Base-by-base conservation (phyloP, 1,139 yeast genomes). In the Zygoascus hellenicus region DNA sequence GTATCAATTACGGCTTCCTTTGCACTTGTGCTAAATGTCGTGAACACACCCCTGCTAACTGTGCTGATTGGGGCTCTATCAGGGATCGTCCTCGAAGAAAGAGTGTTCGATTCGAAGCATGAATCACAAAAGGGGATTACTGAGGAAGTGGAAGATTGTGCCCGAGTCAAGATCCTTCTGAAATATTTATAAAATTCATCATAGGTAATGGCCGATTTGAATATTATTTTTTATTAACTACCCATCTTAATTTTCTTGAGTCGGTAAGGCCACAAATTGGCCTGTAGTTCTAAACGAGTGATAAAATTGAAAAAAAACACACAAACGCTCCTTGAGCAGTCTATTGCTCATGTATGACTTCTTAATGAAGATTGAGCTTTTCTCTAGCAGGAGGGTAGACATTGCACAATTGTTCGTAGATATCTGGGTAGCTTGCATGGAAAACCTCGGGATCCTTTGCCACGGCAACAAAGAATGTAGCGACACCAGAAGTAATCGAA, bases 371-470 rank as follows among this genome's bases (percentile, higher is more conserved):
- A 45, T 59, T 53, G 19, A 64, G 54, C 49, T 61, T 59, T 37
- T 81, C 72, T 56, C 79, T 71, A 5, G 86, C 94, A 51, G 82
- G 78, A 3, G 96, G 96, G 62, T 87, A 88, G 48, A 81, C 76
- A 54, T 77, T 68, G 59, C 86, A 80, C 42, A 89, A 72, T 58
- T 78, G 80, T 54, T 84, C 85, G 63, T 84, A 89, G 51, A 80
- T 71, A 44, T 81, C 81, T 47, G 96, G 88, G 62, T 88, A 83
- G 41, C 87, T 77, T 69, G 77, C 76, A 59, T 79, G 80, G 72
- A 83, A 83, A 5, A 88, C 81, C 57, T 88, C 94, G 0, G 97
- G 96, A 58, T 89, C 95, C 58, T 81, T 81, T 10, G 94, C 92
- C 62, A 87, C 72, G 0, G 95, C 92, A 43, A 89, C 83, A 65